These are phyloP conservation scores for Mycena pura DNA, from an alignment of 768 basidiomycete species.

Conservation along the genomic window DNA sequence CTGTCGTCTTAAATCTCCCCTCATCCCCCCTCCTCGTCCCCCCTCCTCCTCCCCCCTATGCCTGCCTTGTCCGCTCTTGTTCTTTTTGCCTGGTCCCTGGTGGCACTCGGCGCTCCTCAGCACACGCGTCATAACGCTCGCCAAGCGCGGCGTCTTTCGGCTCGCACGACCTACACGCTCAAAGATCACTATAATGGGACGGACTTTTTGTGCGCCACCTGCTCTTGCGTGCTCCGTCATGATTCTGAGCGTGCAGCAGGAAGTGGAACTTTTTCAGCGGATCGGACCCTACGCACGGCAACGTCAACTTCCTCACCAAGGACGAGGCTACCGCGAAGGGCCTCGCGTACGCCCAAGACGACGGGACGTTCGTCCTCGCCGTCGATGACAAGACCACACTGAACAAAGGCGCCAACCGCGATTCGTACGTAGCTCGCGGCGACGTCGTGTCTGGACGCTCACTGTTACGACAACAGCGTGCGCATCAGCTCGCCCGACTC, in stretches of 20 bases:
- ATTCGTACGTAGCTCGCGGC: constrained; percentile 48
- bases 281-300: constrained; percentile 73
- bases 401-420: constrained; percentile 58
- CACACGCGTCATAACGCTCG: background rate
- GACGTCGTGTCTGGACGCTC: constrained; percentile 2
- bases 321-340: constrained; percentile 55
- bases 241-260: constrained; percentile 39
- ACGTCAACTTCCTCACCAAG: constrained; percentile 63
- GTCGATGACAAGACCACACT: constrained; percentile 65
- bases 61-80: constrained; percentile 18
- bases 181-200: constrained; percentile 44
- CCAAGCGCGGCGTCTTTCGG: constrained; percentile 4
- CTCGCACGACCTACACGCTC: constrained; percentile 23
- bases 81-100: constrained; percentile 21
- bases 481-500: constrained; percentile 70
- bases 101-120: constrained; percentile 15
- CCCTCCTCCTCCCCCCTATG: constrained; percentile 4
- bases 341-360: constrained; percentile 67
- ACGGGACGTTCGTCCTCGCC: constrained; percentile 63
- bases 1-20: background rate
- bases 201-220: constrained; percentile 53
- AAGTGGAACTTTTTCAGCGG: constrained; percentile 71
- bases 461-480: constrained; percentile 50
- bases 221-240: background rate
- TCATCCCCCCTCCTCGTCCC: background rate